phyloP scores from a whole-genome alignment of 805 yeast genomes.

The Metschnikowia gelsemii region DNA sequence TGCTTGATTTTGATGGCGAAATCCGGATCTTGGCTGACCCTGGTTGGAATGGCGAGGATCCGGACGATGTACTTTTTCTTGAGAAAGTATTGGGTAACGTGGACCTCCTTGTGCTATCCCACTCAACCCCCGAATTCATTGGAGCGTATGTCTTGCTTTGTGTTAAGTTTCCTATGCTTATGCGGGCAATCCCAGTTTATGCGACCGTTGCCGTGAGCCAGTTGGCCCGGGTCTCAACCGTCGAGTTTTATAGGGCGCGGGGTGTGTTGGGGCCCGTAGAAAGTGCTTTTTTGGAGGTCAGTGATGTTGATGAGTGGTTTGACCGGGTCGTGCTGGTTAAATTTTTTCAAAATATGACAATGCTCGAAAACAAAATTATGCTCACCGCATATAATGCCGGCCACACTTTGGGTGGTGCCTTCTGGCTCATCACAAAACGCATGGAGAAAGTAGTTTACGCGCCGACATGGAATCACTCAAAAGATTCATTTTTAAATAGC shows the following conservation, averaged over 20 bases:
- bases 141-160: slow-evolving; percentile 78
- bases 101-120: slow-evolving; percentile 79
- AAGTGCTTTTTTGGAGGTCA: slow-evolving; percentile 56
- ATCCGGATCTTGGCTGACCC: slow-evolving; percentile 67
- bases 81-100: slow-evolving; percentile 42
- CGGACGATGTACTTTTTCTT: slow-evolving; percentile 33
- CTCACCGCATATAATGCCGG: slow-evolving; percentile 90
- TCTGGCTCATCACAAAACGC: slow-evolving; percentile 75
- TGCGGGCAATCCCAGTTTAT: slow-evolving; percentile 68
- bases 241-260: slow-evolving; percentile 72
- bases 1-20: slow-evolving; percentile 55
- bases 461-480: slow-evolving; percentile 92
- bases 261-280: slow-evolving; percentile 76
- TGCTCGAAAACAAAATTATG: slow-evolving; percentile 62
- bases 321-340: slow-evolving; percentile 70
- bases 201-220: slow-evolving; percentile 89
- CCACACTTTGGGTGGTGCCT: slow-evolving; percentile 88
- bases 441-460: slow-evolving; percentile 84
- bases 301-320: slow-evolving; percentile 77
- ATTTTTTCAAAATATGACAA: slow-evolving; percentile 70
- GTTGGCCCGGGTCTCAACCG: slow-evolving; percentile 78
- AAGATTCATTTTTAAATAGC: slow-evolving; percentile 77
- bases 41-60: slow-evolving; percentile 61
- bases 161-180: slow-evolving; percentile 51
- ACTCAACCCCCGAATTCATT: slow-evolving; percentile 72